Conservation (phyloP, 2,329 filamentous ascomycete species). For the Alternaria tenuissima region DNA sequence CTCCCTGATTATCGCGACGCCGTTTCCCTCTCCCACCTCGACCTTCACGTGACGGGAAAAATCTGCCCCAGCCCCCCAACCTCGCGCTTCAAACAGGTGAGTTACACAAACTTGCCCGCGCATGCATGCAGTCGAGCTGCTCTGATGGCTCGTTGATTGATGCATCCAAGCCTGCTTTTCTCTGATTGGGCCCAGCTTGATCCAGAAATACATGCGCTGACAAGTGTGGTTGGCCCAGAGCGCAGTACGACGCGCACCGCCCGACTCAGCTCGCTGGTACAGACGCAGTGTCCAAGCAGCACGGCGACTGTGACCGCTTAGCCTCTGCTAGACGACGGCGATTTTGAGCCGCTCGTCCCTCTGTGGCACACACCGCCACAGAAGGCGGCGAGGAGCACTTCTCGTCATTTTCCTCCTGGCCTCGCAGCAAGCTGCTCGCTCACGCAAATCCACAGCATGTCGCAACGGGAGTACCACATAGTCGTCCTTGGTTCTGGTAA, state of each 20-base stretch:
- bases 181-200: constrained; percentile 33
- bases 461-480: constrained; percentile 55
- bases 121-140: constrained; percentile 17
- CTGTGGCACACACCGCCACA: constrained; percentile 41
- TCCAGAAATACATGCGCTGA: constrained; percentile 36
- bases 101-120: constrained; percentile 8
- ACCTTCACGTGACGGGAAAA: constrained; percentile 18
- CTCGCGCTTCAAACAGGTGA: constrained; percentile 14
- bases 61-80: constrained; percentile 10
- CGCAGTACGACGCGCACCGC: constrained; percentile 33
- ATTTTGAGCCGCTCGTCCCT: constrained; percentile 42
- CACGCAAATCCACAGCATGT: constrained; percentile 39
- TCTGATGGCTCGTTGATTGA: constrained; percentile 27
- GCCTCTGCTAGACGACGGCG: constrained; percentile 33
- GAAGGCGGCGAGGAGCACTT: constrained; percentile 29
- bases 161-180: constrained; percentile 14
- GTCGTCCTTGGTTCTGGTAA: constrained; percentile 54
- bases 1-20: constrained; percentile 4
- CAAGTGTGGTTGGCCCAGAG: constrained; percentile 40
- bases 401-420: constrained; percentile 18
- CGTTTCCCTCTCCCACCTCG: constrained; percentile 6
- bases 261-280: constrained; percentile 27
- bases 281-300: constrained; percentile 29
- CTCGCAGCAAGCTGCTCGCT: constrained; percentile 18
- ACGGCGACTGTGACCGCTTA: constrained; percentile 30